A percentile compares a stretch with the other conserved stretches of the same genome.
These are phyloP conservation scores for Abeoforma whisleri DNA, from an alignment of 78 protist genomes.

Conservation along the genomic window DNA sequence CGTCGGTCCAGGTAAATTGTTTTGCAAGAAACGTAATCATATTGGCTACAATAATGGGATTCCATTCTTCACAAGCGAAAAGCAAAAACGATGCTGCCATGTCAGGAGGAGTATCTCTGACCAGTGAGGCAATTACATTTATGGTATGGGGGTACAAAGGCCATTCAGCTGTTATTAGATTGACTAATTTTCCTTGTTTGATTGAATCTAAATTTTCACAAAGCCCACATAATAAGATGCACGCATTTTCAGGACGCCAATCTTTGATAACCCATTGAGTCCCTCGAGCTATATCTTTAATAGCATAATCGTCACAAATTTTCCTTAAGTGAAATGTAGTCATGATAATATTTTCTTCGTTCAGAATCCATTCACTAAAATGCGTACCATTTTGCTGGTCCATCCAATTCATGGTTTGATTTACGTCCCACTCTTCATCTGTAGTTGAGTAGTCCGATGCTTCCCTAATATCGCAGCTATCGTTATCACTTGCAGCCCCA, in stretches of 20 bases:
- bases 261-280: neutral
- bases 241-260: neutral
- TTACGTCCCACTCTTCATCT: neutral
- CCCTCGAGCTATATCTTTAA: neutral
- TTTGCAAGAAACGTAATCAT: neutral
- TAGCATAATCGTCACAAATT: neutral
- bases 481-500: too few relatives aligned
- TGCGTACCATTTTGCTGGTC: neutral
- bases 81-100: neutral
- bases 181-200: neutral
- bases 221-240: neutral
- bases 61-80: neutral
- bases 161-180: neutral
- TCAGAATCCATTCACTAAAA: neutral
- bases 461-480: too few relatives aligned
- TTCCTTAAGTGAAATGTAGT: neutral
- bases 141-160: neutral
- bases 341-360: neutral
- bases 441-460: too few relatives aligned
- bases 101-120: neutral
- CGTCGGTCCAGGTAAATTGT: neutral
- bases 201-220: neutral
- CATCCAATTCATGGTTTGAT: neutral
- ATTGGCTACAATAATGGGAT: neutral
- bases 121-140: neutral